Conservation (phyloP, 495 filamentous ascomycete species). For the Saxophila tyrrhenica region DNA sequence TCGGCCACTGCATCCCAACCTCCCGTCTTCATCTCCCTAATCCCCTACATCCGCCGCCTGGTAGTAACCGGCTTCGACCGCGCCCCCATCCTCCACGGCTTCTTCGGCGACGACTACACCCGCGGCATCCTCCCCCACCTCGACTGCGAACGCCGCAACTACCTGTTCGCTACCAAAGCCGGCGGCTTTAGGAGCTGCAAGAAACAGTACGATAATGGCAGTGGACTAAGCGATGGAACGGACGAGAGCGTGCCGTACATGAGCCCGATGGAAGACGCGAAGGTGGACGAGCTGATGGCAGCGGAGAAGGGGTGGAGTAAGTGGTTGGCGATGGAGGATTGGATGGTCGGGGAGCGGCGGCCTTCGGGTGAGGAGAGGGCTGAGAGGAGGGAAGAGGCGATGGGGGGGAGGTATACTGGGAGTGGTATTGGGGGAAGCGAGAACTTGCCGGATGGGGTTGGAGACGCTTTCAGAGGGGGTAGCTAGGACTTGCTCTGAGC, state of each 20-base stretch:
- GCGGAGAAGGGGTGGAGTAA: conserved; percentile 76
- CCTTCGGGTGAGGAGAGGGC: not conserved
- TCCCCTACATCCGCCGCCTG: conserved; percentile 82
- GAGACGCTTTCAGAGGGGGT: not conserved
- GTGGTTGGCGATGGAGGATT: conserved; percentile 90
- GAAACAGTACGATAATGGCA: conserved; percentile 73
- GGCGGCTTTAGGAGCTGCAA: conserved; percentile 80
- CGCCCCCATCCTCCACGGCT: conserved; percentile 74
- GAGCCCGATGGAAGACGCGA: conserved; percentile 60
- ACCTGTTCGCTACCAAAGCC: conserved; percentile 87
- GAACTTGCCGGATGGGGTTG: not conserved
- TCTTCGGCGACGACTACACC: conserved; percentile 88
- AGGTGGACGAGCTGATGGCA: conserved; percentile 67
- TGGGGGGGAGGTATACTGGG: not conserved
- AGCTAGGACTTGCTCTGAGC: no score
- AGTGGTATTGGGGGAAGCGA: not conserved
- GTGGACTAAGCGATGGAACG: conserved; percentile 18
- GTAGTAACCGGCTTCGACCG: conserved; percentile 86
- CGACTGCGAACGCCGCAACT: conserved; percentile 86
- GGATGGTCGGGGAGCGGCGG: conserved; percentile 31
- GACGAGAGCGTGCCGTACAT: conserved; percentile 80
- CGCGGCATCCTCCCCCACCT: conserved; percentile 69
- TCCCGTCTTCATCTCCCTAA: conserved; percentile 51
- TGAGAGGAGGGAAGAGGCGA: not conserved
- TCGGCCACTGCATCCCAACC: not conserved